Conservation (phyloP, 805 yeast species). For the Starmerella bombi region DNA sequence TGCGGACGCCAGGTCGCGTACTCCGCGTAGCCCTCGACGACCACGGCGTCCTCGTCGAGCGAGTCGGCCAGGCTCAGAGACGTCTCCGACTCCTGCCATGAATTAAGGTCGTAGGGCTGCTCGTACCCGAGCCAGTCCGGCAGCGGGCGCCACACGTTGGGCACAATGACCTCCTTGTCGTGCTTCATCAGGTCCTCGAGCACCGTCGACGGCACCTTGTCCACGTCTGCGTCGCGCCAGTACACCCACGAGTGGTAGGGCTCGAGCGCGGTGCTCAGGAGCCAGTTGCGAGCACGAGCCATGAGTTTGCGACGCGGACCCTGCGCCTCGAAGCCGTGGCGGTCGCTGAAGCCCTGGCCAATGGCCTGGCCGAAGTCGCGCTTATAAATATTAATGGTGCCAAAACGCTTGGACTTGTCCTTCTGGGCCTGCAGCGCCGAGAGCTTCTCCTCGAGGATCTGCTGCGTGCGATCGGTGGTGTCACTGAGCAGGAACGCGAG, state of each 20-base stretch:
- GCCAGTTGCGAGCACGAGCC: slow-evolving; percentile 96
- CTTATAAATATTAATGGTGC: slow-evolving; percentile 69
- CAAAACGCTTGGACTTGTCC: slow-evolving; percentile 48
- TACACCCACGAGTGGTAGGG: slow-evolving; percentile 96
- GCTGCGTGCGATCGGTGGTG: slow-evolving; percentile 78
- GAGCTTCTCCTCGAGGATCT: slow-evolving; percentile 40
- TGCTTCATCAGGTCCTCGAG: slow-evolving; percentile 91
- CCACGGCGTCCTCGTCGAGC: slow-evolving; percentile 85
- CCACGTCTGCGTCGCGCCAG: slow-evolving; percentile 99
- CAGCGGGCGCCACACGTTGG: slow-evolving; percentile 95
- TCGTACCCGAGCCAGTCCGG: slow-evolving; percentile 83
- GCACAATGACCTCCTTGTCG: slow-evolving; percentile 83
- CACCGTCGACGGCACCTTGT: slow-evolving; percentile 72
- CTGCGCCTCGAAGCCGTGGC: slow-evolving; percentile 95
- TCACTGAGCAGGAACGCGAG: slow-evolving; percentile 78
- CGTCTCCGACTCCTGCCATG: slow-evolving; percentile 84
- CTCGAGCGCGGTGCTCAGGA: slow-evolving; percentile 70
- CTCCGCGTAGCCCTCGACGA: slow-evolving; percentile 94
- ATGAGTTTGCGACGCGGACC: slow-evolving; percentile 90
- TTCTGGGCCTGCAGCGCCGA: slow-evolving; percentile 51
- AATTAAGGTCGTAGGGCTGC: slow-evolving; percentile 91
- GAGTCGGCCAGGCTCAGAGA: slow-evolving; percentile 38
- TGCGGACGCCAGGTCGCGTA: slow-evolving; percentile 98
- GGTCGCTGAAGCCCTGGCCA: slow-evolving; percentile 87
- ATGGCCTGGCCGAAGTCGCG: slow-evolving; percentile 90